Percentiles rank a stretch among this genome's conserved stretches.
Conservation (phyloP, 352 stramenopile genomes). For the Thalassiosira mediterranea region DNA sequence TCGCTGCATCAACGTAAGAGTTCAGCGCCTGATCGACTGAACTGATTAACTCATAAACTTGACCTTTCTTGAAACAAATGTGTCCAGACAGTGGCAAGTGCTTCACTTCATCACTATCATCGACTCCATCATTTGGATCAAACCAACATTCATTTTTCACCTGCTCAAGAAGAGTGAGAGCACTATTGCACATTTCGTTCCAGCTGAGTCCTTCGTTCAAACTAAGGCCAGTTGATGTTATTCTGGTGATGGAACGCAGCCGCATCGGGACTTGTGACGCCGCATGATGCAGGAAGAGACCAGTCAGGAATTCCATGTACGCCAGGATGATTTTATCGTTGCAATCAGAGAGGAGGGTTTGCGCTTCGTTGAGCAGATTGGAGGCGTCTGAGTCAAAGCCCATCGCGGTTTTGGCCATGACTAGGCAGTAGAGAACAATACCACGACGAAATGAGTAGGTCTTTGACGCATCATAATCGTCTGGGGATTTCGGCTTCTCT, state of each 20-base stretch:
- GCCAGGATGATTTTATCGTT: constrained; percentile 51
- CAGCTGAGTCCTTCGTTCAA: constrained; percentile 38
- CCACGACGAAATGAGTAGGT: constrained; percentile 39
- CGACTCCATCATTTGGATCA: constrained; percentile 40
- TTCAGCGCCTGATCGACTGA: constrained; percentile 45
- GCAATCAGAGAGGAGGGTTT: constrained; percentile 36
- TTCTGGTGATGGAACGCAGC: constrained; percentile 40
- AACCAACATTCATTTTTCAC: constrained; percentile 64
- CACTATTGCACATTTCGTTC: constrained; percentile 49
- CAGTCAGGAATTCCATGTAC: constrained; percentile 47
- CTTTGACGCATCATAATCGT: constrained; percentile 11
- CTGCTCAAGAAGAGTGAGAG: constrained; percentile 46
- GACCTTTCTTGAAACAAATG: constrained; percentile 51
- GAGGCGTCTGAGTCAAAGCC: constrained; percentile 43
- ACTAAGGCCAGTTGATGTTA: constrained; percentile 29
- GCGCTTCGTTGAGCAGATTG: constrained; percentile 49
- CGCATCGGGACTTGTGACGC: constrained; percentile 43
- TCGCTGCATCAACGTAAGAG: constrained; percentile 48
- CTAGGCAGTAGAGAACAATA: constrained; percentile 55
- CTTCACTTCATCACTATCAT: constrained; percentile 51
- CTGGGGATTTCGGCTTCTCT: neutral
- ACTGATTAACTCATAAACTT: constrained; percentile 47
- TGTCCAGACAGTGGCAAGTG: constrained; percentile 55
- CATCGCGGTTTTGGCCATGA: constrained; percentile 34
- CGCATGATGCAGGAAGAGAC: constrained; percentile 39